These are phyloP conservation scores for Phytopythium oedochilum DNA, from an alignment of 352 stramenopile species.

Conservation along the genomic window DNA sequence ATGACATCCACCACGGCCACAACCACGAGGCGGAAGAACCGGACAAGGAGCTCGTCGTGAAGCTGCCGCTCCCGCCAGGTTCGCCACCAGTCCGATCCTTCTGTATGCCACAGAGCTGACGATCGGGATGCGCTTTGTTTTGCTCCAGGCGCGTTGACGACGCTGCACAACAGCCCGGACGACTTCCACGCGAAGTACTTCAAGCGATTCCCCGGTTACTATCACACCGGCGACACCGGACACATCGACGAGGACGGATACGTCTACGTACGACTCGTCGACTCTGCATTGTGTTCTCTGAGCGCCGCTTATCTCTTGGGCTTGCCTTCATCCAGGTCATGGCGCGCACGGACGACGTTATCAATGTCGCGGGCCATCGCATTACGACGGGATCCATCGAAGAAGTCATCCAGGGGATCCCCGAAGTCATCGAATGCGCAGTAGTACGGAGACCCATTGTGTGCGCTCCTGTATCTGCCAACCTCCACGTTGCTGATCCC, in stretches of 20 bases:
- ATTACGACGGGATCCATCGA: constrained; percentile 88
- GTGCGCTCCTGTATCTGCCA: too few relatives aligned
- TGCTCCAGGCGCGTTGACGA: constrained; percentile 56
- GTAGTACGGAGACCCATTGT: too few relatives aligned
- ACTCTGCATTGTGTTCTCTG: not conserved
- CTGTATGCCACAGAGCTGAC: not conserved
- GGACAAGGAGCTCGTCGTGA: constrained; percentile 68
- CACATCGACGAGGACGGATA: constrained; percentile 90
- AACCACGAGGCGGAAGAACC: constrained; percentile 51
- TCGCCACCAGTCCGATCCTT: not conserved
- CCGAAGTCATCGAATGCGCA: constrained; percentile 83
- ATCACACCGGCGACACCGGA: constrained; percentile 85
- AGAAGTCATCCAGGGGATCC: constrained; percentile 81
- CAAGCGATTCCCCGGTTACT: constrained; percentile 82
- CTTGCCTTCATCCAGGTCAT: constrained; percentile 62
- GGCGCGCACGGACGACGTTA: constrained; percentile 89
- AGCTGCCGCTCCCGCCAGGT: constrained; percentile 85
- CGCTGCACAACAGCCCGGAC: constrained; percentile 82
- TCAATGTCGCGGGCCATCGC: constrained; percentile 87
- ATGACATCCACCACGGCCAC: constrained; percentile 37
- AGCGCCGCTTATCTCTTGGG: not conserved
- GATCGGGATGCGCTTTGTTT: too few relatives aligned
- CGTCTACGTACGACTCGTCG: constrained; percentile 48
- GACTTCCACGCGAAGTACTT: constrained; percentile 84
- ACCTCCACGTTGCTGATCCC: constrained; percentile 1